Conservation (phyloP, 2,329 filamentous ascomycete genomes). For the Penicillium nordicum region DNA sequence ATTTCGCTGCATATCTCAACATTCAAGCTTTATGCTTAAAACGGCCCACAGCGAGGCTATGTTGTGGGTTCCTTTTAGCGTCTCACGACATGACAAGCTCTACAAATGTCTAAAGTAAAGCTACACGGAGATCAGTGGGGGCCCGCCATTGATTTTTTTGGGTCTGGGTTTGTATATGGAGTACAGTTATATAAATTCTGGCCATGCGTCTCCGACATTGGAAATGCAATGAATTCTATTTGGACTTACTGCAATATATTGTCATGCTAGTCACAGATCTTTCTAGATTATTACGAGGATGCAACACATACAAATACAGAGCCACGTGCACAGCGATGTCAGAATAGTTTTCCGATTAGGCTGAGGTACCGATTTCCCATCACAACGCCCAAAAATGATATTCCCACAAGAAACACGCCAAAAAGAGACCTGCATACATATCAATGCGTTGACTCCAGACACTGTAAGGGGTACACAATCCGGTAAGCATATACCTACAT, state of each 20-base stretch:
- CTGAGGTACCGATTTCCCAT: neutral
- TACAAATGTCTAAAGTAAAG: neutral
- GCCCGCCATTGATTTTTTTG: neutral
- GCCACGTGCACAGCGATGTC: neutral
- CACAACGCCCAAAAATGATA: neutral
- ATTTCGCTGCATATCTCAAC: constrained; percentile 7
- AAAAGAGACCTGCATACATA: neutral
- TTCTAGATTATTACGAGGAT: neutral
- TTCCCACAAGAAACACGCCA: neutral
- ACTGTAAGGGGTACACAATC: neutral
- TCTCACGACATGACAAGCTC: neutral
- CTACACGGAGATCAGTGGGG: neutral
- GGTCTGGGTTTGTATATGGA: neutral
- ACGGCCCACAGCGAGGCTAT: constrained; percentile 14
- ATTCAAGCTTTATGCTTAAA: constrained; percentile 21
- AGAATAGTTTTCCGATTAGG: neutral
- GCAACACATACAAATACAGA: neutral
- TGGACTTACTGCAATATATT: neutral
- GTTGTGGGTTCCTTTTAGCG: constrained; percentile 9
- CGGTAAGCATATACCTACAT: neutral
- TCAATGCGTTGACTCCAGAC: too few species aligned
- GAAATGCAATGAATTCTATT: neutral
- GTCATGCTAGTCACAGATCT: neutral
- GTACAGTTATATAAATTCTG: neutral
- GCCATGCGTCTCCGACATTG: neutral